A percentile compares a stretch with the other conserved stretches of the same genome.
Conservation (phyloP, 1,139 yeast genomes). For the Yamadazyma jaroonii region DNA sequence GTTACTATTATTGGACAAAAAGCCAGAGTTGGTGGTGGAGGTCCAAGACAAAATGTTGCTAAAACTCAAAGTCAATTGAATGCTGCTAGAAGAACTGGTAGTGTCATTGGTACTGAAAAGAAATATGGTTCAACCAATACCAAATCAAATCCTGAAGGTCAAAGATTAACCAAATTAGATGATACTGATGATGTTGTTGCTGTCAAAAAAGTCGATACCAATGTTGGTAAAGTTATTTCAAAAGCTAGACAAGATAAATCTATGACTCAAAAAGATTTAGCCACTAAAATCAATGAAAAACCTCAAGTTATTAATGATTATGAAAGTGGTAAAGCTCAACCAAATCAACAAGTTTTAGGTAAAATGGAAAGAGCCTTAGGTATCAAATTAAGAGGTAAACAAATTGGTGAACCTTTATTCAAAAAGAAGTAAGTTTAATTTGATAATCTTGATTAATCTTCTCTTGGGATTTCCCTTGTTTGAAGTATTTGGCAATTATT, state of each 20-base stretch:
- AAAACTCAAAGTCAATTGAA: slow-evolving; percentile 75
- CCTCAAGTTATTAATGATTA: slow-evolving; percentile 94
- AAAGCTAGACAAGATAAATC: slow-evolving; percentile 87
- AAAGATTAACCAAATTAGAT: slow-evolving; percentile 88
- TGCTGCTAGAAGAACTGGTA: slow-evolving; percentile 91
- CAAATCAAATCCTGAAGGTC: slow-evolving; percentile 83
- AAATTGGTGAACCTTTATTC: slow-evolving; percentile 87
- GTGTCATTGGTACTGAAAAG: slow-evolving; percentile 88
- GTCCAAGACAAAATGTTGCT: slow-evolving; percentile 86
- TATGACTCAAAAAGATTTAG: slow-evolving; percentile 92
- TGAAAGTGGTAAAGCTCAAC: slow-evolving; percentile 95
- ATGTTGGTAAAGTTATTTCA: slow-evolving; percentile 85
- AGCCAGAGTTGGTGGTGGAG: slow-evolving; percentile 85
- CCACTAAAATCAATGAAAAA: slow-evolving; percentile 92
- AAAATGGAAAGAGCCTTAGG: slow-evolving; percentile 94
- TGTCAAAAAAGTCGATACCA: slow-evolving; percentile 79
- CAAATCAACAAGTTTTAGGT: slow-evolving; percentile 90
- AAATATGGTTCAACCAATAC: slow-evolving; percentile 74
- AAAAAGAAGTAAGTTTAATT: slow-evolving; percentile 63
- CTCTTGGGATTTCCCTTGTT: no score
- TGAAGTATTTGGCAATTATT: no score
- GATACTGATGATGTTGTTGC: slow-evolving; percentile 92
- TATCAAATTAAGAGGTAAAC: slow-evolving; percentile 92
- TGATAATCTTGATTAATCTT: no score
- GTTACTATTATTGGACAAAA: slow-evolving; percentile 86